Base-by-base conservation (phyloP, 192 early-diverging fungal genomes). In the Coemansia sp. region DNA sequence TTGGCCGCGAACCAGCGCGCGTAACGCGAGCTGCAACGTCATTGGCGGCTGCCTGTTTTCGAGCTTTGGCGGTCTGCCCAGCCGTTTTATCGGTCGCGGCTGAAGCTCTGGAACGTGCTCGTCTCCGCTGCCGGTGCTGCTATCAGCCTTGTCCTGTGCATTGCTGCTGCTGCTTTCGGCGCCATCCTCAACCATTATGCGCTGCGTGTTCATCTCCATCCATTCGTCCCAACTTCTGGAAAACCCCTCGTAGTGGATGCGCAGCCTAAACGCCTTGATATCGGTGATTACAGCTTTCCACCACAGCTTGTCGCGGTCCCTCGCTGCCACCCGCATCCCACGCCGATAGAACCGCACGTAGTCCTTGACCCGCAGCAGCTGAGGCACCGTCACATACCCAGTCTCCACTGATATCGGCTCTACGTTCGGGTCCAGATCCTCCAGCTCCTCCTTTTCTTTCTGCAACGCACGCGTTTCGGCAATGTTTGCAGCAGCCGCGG, bases 131-230 rank as follows among this genome's bases (percentile, higher is more conserved):
- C 36, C 36, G 10, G 36, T 11, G 36, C 36, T 8, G 36, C 36
- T 38, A 1, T 11, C 10, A 1, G 36, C 36, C 10, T 38, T 38
- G 36, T 11, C 36, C 36, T 38, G 36, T 0, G 36, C 36, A 45
- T 45, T 16, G 42, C 42, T 16, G 50, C 36, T 29, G 52, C 33
- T 32, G 20, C 36, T 16, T 29, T 36, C 56, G 38, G 50, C 42
- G 33, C 28, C 18, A 25, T 67, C 62, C 32, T 64, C 73, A 17
- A 78, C 31, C 81, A 83, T 78, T 7, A 83, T 60, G 16, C 88
- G 81, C 60, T 89, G 84, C 22, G 86, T 87, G 60, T 87, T 89
- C 71, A 89, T 89, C 62, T 89, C 88, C 59, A 89, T 77, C 88
- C 88, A 89, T 66, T 89, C 88, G 57, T 89, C 86, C 62, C 84